Evolutionary conservation across 345 rosid species (phyloP), one percentile per base, ranked within the genome.

Genomic region (Sonneratia caseolaris): DNA sequence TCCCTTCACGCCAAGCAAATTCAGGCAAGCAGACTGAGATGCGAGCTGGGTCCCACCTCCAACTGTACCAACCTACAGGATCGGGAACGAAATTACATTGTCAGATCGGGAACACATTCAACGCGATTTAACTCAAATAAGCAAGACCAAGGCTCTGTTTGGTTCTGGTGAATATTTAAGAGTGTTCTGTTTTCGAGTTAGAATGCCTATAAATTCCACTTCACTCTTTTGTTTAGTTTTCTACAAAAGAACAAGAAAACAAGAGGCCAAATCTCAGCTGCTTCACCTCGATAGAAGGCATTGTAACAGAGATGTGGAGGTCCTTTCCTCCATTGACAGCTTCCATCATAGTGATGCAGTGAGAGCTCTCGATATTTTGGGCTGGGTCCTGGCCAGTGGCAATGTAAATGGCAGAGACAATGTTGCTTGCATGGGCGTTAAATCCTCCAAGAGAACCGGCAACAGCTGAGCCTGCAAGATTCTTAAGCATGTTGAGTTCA

Each of bases 301-400:
- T 91, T 24, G 96, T 84, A 38, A 89, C 97, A 0, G 97, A 91
- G 22, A 91, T 59, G 68, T 89, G 97, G 7, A 91, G 86, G 61
- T 91, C 97, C 77, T 87, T 86, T n/a, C 93, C 93, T 16, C 77
- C 89, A 69, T 89, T 89, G 64, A 89, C 78, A 4, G 91, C 87
- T 85, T 91, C 97, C 96, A 91, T 89, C 97, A 91, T 86, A 42
- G 97, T 91, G 22, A 89, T 88, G 81, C 97, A 91, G 62, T 91
- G 93, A 78, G 97, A 91, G 66, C 96, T 91, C 83, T 91, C 97
- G 0, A 89, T 80, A 65, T 91, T 91, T 78, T 91, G 97, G 15
- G 96, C 97, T 47, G 97, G 97, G 80, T 91, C 97, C 82, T 91
- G 97, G 32, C 96, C 97, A 0, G 97, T 91, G 19, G 97, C 97